A percentile compares a stretch with the other conserved stretches of the same genome.
Conservation (phyloP, 257 asterid genomes). For the Nicotiana knightiana region DNA sequence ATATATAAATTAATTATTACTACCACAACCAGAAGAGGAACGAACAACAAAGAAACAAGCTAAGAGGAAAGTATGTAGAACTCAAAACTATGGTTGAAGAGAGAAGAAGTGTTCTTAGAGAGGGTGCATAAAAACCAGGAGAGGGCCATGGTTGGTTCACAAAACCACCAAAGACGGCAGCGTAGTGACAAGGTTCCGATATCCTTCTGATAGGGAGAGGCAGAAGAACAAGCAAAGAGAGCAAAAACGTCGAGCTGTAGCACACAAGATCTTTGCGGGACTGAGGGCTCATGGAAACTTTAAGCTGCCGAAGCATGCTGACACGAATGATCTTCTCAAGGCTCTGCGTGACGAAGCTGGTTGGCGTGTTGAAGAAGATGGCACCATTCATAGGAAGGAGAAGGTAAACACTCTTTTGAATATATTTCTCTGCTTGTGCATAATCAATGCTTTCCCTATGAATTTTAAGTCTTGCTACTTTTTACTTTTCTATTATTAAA, state of each 20-base stretch:
- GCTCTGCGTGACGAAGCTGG: slow-evolving; percentile 83
- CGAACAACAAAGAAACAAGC: neutral
- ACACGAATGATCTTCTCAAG: slow-evolving; percentile 62
- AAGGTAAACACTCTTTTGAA: neutral
- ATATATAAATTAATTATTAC: neutral
- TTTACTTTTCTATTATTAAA: neutral
- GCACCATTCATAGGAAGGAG: slow-evolving; percentile 45
- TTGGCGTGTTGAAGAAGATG: slow-evolving; percentile 73
- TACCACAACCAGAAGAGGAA: neutral
- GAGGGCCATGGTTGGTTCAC: slow-evolving; percentile 71
- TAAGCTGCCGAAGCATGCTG: slow-evolving; percentile 55
- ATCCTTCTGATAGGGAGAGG: slow-evolving; percentile 60
- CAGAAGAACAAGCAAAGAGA: slow-evolving; percentile 62
- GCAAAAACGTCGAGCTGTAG: slow-evolving; percentile 40
- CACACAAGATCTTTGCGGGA: slow-evolving; percentile 60
- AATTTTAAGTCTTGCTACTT: neutral
- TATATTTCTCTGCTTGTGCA: neutral
- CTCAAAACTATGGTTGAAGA: slow-evolving; percentile 13
- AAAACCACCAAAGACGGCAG: slow-evolving; percentile 47
- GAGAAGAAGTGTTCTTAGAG: slow-evolving; percentile 19
- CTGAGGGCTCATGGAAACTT: slow-evolving; percentile 61
- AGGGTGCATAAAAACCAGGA: slow-evolving; percentile 64
- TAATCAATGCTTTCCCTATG: neutral
- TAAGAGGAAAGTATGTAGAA: neutral
- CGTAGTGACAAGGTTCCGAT: slow-evolving; percentile 39